Base-by-base conservation (phyloP, 805 yeast species). In the Pichia ethanolica region DNA sequence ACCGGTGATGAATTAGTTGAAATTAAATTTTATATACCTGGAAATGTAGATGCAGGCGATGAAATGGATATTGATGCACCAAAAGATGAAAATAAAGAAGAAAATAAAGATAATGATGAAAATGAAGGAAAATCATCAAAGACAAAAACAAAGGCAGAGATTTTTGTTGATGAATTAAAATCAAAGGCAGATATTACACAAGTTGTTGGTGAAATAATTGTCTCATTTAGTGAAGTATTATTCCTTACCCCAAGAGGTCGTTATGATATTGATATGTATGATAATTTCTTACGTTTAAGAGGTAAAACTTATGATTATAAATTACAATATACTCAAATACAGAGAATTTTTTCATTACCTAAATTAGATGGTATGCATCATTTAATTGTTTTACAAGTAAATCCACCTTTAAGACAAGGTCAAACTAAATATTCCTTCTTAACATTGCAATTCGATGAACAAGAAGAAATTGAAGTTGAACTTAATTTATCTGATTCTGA, bases 241-340 rank as follows among this genome's bases (percentile, higher is more conserved):
- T 89, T 93, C 75, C 79, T 93, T 51, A 93, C 98, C 1, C 99
- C 99, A 60, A 83, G 99, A 77, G 99, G 99, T 56, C 91, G 99
- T 68, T 93, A 90, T 66, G 98, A 93, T 66, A 86, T 93, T 59
- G 97, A 91, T 67, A 84, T 93, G 82, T 93, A 87, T 68, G 82
- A 87, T 35, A 78, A 80, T 33, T 86, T 93, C 46, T 78, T 93
- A 68, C 82, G 98, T 63, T 75, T 93, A 46, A 82, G 99, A 61
- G 99, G 99, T 65, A 93, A 91, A 69, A 93, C 98, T 2, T 93
- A 93, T 70, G 99, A 93, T 66, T 95, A 93, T 75, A 93, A 91
- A 70, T 78, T 93, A 52, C 96, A 86, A 65, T 91, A 87, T 68
- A 77, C 82, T 61, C 93, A 89, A 63, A 82, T 93, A 53, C 96